A percentile compares a stretch with the other conserved stretches of the same genome.
Evolutionary conservation across 495 filamentous ascomycete species (phyloP).

Genomic region (Aspergillus leporis): DNA sequence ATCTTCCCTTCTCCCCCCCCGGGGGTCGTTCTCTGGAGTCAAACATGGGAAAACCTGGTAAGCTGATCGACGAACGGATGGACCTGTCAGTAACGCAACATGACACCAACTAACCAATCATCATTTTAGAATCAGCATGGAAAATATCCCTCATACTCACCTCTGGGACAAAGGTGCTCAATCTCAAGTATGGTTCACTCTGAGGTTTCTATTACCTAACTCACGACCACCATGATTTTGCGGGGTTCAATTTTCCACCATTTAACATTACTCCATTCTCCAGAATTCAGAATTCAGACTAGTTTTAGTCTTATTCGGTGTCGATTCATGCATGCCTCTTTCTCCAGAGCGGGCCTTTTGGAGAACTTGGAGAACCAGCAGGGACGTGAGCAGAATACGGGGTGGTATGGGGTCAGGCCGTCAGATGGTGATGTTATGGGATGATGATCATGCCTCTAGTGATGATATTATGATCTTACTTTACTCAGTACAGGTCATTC

Average conservation of each 20-base stretch:
- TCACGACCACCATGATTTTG: background rate
- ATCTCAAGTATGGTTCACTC: background rate
- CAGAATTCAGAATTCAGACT: background rate
- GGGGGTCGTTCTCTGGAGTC: too few relatives aligned
- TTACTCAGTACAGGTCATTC: too few relatives aligned
- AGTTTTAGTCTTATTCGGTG: background rate
- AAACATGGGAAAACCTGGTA: too few relatives aligned
- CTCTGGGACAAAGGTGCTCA: background rate
- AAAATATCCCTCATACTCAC: background rate
- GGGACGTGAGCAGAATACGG: too few relatives aligned
- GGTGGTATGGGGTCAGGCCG: background rate
- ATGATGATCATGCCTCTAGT: too few relatives aligned
- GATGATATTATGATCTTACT: too few relatives aligned
- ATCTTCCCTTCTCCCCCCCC: too few relatives aligned
- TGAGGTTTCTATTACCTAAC: background rate
- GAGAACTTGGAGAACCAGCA: background rate
- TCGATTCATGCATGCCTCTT: background rate
- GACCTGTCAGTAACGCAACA: too few relatives aligned
- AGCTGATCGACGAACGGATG: too few relatives aligned
- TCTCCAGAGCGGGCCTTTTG: background rate
- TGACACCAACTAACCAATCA: too few relatives aligned
- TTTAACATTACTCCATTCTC: background rate
- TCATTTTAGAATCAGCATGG: too few relatives aligned
- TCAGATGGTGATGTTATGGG: too few relatives aligned
- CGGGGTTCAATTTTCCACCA: constrained; percentile 3